Base-by-base conservation (phyloP, 2,329 filamentous ascomycete genomes). In the Colletotrichum orbiculare region DNA sequence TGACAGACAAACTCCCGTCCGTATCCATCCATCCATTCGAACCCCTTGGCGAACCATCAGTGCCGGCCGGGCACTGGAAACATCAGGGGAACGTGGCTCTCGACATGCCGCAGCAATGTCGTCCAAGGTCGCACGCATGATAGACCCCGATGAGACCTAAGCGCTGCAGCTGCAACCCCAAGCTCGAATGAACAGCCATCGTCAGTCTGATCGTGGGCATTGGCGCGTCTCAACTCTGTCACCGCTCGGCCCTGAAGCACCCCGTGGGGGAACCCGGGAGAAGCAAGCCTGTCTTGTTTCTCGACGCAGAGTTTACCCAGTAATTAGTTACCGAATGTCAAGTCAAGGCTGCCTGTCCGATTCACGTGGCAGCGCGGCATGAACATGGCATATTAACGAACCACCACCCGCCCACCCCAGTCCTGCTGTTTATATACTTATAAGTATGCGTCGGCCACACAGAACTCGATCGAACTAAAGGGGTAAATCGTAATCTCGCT, bases 221-320 rank as follows among this genome's bases (percentile, higher is more conserved):
- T 62, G 58, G 63, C 59, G 52, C 58, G 63, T 65, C 63, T 65
- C 63, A 65, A 62, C 57, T 47, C 43, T 38, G 47, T 43, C 41
- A 35, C 58, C 62, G 62, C 58, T 60, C 58, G 52, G 58, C 39
- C 63, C 58, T 63, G 46, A 42, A 11, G 47, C 58, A 57, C 61
- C 61, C 58, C 52, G 58, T 65, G 63, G 63, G 62, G 62, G 52
- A 65, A 62, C 58, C 63, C 63, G 58, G 63, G 43, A 65, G 57
- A 47, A 46, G 45, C 52, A 34, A 62, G 53, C 37, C 39, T 41
- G 25, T 25, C 59, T 48, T 54, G 11, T 45, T n/a, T 46, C 43
- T 15, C 15, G 43, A 25, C 25, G 25, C 25, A 25, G 25, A 25
- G 25, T 5, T 25, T 25, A 17, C 17, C 17, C 17, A 17, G 17